Evolutionary conservation across 2,329 filamentous ascomycete genomes (phyloP).

Genomic region (Alternaria ventricosa): DNA sequence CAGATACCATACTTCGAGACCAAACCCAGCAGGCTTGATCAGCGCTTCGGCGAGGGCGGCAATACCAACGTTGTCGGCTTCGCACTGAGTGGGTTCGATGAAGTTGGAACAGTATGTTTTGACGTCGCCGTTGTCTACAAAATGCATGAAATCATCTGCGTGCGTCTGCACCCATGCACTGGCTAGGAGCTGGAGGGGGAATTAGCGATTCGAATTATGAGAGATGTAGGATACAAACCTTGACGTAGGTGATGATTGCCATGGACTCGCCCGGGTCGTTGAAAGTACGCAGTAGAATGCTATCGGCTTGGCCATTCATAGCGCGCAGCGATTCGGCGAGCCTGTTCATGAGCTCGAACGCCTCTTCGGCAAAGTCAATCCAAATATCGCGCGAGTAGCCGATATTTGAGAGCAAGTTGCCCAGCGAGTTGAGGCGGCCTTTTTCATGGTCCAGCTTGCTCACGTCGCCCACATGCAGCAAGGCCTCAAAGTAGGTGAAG

Average conservation of each 20-base stretch:
- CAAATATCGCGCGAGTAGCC: conserved; percentile 74
- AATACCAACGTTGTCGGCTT: conserved; percentile 92
- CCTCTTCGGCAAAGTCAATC: conserved; percentile 84
- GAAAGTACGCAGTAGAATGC: conserved; percentile 69
- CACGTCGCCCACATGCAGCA: conserved; percentile 71
- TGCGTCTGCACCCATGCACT: conserved; percentile 84
- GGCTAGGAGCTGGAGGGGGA: conserved; percentile 70
- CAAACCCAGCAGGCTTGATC: conserved; percentile 77
- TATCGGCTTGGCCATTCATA: conserved; percentile 59
- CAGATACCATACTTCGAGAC: conserved; percentile 88
- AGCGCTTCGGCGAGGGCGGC: conserved; percentile 78
- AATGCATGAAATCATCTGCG: conserved; percentile 71
- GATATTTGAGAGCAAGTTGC: conserved; percentile 71
- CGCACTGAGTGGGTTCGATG: conserved; percentile 76
- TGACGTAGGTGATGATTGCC: conserved; percentile 83
- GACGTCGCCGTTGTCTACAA: conserved; percentile 65
- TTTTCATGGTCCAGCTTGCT: conserved; percentile 73
- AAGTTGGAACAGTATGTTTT: conserved; percentile 71
- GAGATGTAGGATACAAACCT: conserved; percentile 53
- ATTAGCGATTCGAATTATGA: conserved; percentile 7
- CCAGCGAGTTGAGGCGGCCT: conserved; percentile 73
- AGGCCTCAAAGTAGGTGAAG: conserved; percentile 89
- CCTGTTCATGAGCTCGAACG: conserved; percentile 69
- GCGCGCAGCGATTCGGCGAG: conserved; percentile 64
- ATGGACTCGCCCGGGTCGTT: conserved; percentile 73